phyloP scores from a whole-genome alignment of 108 stramenopile genomes.

The Pseudonitzschia delicatissima region DNA sequence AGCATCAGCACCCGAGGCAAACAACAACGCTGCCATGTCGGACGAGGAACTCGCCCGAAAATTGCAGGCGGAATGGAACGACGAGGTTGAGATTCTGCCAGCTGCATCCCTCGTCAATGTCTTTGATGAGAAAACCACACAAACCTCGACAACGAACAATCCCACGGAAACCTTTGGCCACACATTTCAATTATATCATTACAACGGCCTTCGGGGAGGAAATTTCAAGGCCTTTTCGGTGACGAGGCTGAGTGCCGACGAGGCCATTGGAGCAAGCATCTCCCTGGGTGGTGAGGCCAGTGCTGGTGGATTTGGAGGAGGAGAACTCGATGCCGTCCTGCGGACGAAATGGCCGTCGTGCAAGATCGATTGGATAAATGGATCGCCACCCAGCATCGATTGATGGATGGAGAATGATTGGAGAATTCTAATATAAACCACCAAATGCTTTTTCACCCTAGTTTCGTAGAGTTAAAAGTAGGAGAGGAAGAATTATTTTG shows the following conservation, averaged over 20 bases:
- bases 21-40: constrained; percentile 46
- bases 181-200: constrained; percentile 65
- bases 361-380: constrained; percentile 52
- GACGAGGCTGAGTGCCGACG: constrained; percentile 55
- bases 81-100: constrained; percentile 11
- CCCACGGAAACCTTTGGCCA: constrained; percentile 25
- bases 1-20: constrained; percentile 9
- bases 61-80: constrained; percentile 58
- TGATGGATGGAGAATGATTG: too few relatives aligned
- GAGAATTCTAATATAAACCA: too few relatives aligned
- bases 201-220: constrained; percentile 79
- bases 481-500: too few relatives aligned
- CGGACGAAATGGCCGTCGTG: constrained; percentile 73
- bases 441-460: too few relatives aligned
- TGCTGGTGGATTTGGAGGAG: constrained; percentile 20
- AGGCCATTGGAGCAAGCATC: constrained; percentile 78
- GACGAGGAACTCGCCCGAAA: constrained; percentile 59
- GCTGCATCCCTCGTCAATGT: not conserved
- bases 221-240: constrained; percentile 58
- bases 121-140: not conserved
- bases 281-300: constrained; percentile 33
- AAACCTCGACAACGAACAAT: constrained; percentile 6
- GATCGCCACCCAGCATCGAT: constrained; percentile 52
- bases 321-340: constrained; percentile 60
- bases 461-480: too few relatives aligned